Evolutionary conservation across 345 rosid species (phyloP), one percentile per base, ranked within the genome.

Genomic region (Pistacia atlantica): DNA sequence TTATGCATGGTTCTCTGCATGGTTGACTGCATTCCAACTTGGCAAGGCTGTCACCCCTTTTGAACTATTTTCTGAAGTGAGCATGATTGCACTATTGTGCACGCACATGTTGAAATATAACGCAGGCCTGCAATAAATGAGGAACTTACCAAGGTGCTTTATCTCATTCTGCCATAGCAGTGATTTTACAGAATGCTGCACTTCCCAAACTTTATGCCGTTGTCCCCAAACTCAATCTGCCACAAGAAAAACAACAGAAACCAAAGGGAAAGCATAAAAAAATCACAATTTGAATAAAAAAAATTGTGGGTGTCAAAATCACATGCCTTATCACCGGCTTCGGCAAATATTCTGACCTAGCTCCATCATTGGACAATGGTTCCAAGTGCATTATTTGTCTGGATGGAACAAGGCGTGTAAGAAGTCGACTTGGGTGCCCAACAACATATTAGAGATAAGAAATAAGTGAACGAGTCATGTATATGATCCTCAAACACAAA

Each of bases 311-410:
- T 82, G 83, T 74, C 63, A 81, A 81, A 84, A 81, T 77, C 66
- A 81, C 90, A 84, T 85, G 92, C 93, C 94, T 89, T 79, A 76
- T 85, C 77, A 80, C 75, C 78, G 88, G 86, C 84, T 78, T 87
- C 80, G 81, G 91, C 86, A 83, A 78, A 84, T 88, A 83, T 84
- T 85, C 94, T 87, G 90, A 90, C 92, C 91, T 87, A 81, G 80
- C 88, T 82, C 86, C 89, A 73, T 84, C 93, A 59, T 33, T 77
- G 82, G 75, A 81, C 87, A 67, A 76, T 78, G 76, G 83, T 87
- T 75, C 80, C 85, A 14, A 82, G 83, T 51, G 79, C 73, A 38
- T 78, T 61, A 73, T 77, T 84, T 55, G 83, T 79, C 91, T 87
- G 77, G 18, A 64, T 67, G 80, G 71, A 49, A 80, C 54, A 79